These are phyloP conservation scores for Colletotrichum chlorophyti DNA, from an alignment of 2,329 filamentous ascomycete species.

Conservation along the genomic window DNA sequence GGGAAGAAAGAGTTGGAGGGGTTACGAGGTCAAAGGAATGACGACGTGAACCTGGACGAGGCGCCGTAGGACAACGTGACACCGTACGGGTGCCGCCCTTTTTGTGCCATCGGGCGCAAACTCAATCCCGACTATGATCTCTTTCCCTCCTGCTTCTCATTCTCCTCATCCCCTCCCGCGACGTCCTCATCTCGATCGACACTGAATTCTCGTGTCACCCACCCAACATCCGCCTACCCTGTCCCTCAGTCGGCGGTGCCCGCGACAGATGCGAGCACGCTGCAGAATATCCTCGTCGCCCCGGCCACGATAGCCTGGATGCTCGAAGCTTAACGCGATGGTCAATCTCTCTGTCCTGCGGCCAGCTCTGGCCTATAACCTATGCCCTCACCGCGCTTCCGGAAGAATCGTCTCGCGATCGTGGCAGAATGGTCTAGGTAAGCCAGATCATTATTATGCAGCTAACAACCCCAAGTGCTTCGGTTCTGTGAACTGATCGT, in stretches of 20 bases:
- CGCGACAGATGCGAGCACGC: constrained; percentile 15
- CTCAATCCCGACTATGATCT: constrained; percentile 23
- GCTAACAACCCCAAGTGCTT: not conserved
- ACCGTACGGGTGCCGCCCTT: constrained; percentile 2
- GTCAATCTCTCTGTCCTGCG: constrained; percentile 22
- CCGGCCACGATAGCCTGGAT: constrained; percentile 21
- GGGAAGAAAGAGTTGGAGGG: not conserved
- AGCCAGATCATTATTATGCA: not conserved
- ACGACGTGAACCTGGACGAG: constrained; percentile 5
- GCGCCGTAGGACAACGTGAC: constrained; percentile 9
- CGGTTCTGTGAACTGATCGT: not conserved
- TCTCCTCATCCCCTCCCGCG: not conserved
- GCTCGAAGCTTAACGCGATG: constrained; percentile 22
- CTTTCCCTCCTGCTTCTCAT: not conserved
- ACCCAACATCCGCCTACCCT: not conserved
- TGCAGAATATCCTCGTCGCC: constrained; percentile 11
- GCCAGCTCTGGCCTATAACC: constrained; percentile 21
- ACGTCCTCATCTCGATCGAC: not conserved
- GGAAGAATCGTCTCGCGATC: constrained; percentile 15
- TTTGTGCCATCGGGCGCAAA: constrained; percentile 17
- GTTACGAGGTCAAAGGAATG: constrained; percentile 2
- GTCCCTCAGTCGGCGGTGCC: constrained; percentile 9
- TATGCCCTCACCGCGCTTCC: constrained; percentile 16
- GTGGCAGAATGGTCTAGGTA: constrained; percentile 11
- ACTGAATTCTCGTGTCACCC: not conserved